Conservation (phyloP, 2,329 filamentous ascomycete genomes). For the Rhynchosporium agropyri region DNA sequence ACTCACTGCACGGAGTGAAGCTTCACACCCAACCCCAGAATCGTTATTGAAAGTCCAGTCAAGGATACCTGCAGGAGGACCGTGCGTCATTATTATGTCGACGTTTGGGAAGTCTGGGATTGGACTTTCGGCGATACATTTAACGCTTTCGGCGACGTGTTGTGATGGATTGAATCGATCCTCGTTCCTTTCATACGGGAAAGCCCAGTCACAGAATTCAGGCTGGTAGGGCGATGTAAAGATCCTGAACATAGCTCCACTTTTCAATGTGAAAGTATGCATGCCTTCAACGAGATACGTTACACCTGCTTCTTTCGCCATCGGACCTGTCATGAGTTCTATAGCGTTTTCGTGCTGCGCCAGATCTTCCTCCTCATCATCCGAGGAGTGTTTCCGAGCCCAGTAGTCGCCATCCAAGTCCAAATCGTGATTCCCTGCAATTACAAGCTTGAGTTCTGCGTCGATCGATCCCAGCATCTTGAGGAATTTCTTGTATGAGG, state of each 20-base stretch:
- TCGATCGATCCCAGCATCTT: slow-evolving; percentile 44
- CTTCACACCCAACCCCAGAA: slow-evolving; percentile 55
- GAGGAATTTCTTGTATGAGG: slow-evolving; percentile 41
- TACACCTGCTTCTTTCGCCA: slow-evolving; percentile 37
- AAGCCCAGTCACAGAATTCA: slow-evolving; percentile 40
- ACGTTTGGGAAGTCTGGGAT: slow-evolving; percentile 36
- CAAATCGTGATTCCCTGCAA: slow-evolving; percentile 65
- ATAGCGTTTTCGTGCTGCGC: slow-evolving; percentile 28
- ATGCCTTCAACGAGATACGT: slow-evolving; percentile 42
- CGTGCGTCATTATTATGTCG: slow-evolving; percentile 64
- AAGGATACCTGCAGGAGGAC: slow-evolving; percentile 55
- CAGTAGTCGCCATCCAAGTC: slow-evolving; percentile 50
- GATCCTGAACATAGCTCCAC: slow-evolving; percentile 39
- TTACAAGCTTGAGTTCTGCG: slow-evolving; percentile 61
- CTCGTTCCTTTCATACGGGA: slow-evolving; percentile 37
- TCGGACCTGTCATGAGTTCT: slow-evolving; percentile 32
- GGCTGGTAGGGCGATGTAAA: slow-evolving; percentile 44
- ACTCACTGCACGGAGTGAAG: slow-evolving; percentile 53
- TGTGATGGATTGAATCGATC: slow-evolving; percentile 39
- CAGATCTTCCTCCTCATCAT: slow-evolving; percentile 30
- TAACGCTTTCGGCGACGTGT: slow-evolving; percentile 25
- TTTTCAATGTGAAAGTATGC: slow-evolving; percentile 39
- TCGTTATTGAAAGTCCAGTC: slow-evolving; percentile 44
- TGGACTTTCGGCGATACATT: slow-evolving; percentile 29
- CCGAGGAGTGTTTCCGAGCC: slow-evolving; percentile 3